A percentile compares a stretch with the other conserved stretches of the same genome.
Evolutionary conservation across 139 green algal species (phyloP).

Genomic region (Klebsormidium nitens): DNA sequence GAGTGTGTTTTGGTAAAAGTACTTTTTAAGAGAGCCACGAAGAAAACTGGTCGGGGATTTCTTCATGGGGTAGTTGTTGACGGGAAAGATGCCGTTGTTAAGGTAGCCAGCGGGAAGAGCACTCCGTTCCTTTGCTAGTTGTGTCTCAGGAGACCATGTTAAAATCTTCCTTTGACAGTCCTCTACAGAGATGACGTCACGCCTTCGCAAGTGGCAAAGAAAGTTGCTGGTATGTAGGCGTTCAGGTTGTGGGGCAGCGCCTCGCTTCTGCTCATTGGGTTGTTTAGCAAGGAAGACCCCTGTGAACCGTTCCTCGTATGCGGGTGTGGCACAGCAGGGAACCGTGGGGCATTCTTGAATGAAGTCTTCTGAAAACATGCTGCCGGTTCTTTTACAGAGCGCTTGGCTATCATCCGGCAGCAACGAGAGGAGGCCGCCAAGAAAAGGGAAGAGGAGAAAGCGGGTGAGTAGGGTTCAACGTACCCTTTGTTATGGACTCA

Average conservation of each 20-base stretch:
- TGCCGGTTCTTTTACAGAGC: slow-evolving; percentile 10
- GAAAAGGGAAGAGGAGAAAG: slow-evolving; percentile 34
- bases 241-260: not conserved
- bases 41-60: too few relatives aligned
- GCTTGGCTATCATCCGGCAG: slow-evolving; percentile 30
- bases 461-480: too few relatives aligned
- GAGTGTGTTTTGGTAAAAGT: not conserved
- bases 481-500: too few relatives aligned
- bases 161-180: not conserved
- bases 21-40: not conserved
- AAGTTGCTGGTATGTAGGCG: too few relatives aligned
- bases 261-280: not conserved
- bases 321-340: too few relatives aligned
- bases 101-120: too few relatives aligned
- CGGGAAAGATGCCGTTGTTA: too few relatives aligned
- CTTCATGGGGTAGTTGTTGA: too few relatives aligned
- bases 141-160: not conserved
- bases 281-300: too few relatives aligned
- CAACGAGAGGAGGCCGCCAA: slow-evolving; percentile 32
- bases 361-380: not conserved
- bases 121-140: too few relatives aligned
- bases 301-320: too few relatives aligned
- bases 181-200: not conserved
- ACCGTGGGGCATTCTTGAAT: too few relatives aligned
- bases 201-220: not conserved